Evolutionary conservation across 768 basidiomycete genomes (phyloP), one percentile per base, ranked within the genome.

Genomic region (Tephrocybe sp.): DNA sequence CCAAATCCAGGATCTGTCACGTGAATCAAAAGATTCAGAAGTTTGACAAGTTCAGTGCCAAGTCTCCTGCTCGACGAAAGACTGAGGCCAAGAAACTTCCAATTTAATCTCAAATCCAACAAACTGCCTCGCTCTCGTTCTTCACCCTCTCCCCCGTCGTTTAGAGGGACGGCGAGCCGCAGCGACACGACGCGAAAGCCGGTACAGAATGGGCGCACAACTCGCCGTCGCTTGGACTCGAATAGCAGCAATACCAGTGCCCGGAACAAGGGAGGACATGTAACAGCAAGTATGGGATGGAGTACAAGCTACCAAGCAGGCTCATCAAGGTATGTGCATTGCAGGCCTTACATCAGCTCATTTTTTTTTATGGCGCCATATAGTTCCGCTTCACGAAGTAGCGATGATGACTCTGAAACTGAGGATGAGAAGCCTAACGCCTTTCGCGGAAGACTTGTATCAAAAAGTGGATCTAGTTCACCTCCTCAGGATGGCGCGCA

Each of bases 261-360:
- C 19, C 62, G 61, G 43, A 59, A 66, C 23, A 51, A 45, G 23
- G 34, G 57, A 2, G 60, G 52, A 43, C 64, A 57, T 47, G 49
- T 52, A 39, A 46, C 48, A 38, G 65, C 69, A 51, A 67, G 67
- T 52, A 61, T 83, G 58, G 89, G 84, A 58, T 82, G 89, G 84
- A 92, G 88, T 61, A 91, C 89, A 11, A 92, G 89, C 58, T 92
- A 92, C 68, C 86, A 90, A 52, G 90, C 85, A 23, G 90, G 90
- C 39, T 89, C 89, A 31, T 91, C 89, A 9, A 82, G 86, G 88
- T 87, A 60, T 55, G 79, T 60, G 35, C n/a, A 19, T 13, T 32
- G 53, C 2, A 26, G 35, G 26, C 34, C 17, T 41, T 45, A 44
- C 22, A 34, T 34, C 39, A 35, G 32, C 44, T 23, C n/a, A 14